Base-by-base conservation (phyloP, 352 stramenopile species). In the Globisporangium barbulae region DNA sequence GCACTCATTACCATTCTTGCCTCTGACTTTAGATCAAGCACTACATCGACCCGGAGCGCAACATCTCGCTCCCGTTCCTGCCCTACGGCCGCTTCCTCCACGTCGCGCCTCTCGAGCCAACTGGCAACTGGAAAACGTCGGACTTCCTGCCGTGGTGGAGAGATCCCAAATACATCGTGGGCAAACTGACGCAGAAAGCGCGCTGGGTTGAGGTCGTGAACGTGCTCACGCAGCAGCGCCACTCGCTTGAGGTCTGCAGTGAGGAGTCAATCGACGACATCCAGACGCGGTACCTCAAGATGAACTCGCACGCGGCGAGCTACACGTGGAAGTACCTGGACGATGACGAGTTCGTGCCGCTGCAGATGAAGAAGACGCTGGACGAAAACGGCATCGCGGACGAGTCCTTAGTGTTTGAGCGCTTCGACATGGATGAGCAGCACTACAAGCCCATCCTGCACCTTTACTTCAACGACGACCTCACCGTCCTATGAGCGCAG, bases 381-480 rank as follows among this genome's bases (percentile, higher is more conserved):
- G 83, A 93, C 6, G 81, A 93, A 59, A 97, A 97, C 64, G 90
- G 91, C 10, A 85, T 98, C 58, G 45, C 60, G 1, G 92, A 98
- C 62, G 90, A 98, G 54, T 79, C 81, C 21, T 28, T 69, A 2
- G 63, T 88, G 15, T 93, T 98, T 44, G 84, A 96, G 63, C 79
- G 78, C 59, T 83, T 97, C 35, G 77, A 89, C 68, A 94, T 97
- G 73, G 82, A 96, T 62, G 83, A 90, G 41, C 89, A 97, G n/a
- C 64, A 76, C 35, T 97, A 83, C 69, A 94, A 94, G 33, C 91
- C 91, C 8, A 89, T 84, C 7, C 58, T 98, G 21, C 89, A 97
- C 68, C 76, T 97, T 39, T 98, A 97, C 80, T 98, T 90, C 62
- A 97, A 98, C 68, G 93, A 98, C 69, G 93, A 98, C 68, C 78